Evolutionary conservation across 148 eudicot species (phyloP), one percentile per base, ranked within the genome.

Genomic region (Arctostaphylos glauca): DNA sequence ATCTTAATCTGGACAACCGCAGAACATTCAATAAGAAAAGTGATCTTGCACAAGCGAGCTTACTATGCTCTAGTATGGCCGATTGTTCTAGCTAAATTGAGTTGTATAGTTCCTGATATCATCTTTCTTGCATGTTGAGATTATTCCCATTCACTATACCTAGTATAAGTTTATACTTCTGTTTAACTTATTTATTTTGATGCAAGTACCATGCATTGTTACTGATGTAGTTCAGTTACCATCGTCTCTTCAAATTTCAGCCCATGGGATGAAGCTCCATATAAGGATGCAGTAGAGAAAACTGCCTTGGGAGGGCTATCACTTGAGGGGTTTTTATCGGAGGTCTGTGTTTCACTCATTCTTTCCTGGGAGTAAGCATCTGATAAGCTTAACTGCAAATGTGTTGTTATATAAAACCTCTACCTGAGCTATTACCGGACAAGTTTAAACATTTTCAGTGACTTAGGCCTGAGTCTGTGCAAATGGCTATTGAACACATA

Each of bases 231-330:
- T 77, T 13, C 23, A 47, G 66, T 18, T 75, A 14, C 43, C 8
- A 59, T 50, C 74, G 19, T 71, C 52, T 82, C 73, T 31, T 70
- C 81, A 71, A 41, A 78, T 41, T 48, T 87, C 81, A 94, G 98
- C 85, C 99, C 99, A 80, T 96, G 98, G 97, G 91, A 72, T 86
- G 93, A 91, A 84, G 89, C 92, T 84, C 98, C 97, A 77, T 96
- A 92, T 81, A 85, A 77, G 74, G 94, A 90, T 86, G 95, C 99
- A 62, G 95, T 93, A 31, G 93, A 91, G 80, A 90, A 87, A 78
- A 90, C 89, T 86, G 93, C 92, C 74, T 83, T 93, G 85, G 98
- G 97, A 46, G 92, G 97, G 59, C 76, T 94, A 18, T 76, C 97
- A 43, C 76, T 93, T 68, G 94, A 94, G 81, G 98, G 97, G 6